Conservation (phyloP, 2,329 filamentous ascomycete species). For the Neopestalotiopsis sp. region DNA sequence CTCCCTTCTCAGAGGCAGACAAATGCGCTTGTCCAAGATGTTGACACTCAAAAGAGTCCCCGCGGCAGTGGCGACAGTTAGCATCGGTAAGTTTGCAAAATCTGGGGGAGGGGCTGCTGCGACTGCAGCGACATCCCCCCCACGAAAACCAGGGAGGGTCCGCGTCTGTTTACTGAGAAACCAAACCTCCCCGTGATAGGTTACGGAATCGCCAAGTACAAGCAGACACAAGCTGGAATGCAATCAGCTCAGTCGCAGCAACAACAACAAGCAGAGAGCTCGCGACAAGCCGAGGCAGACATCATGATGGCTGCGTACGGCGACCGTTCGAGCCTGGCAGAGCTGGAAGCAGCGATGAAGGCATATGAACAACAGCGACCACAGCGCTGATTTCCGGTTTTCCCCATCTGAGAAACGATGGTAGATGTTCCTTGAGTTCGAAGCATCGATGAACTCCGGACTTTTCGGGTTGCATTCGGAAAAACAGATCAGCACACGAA, state of each 20-base stretch:
- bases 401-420: not conserved
- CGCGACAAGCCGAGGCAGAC: constrained; percentile 38
- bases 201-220: constrained; percentile 37
- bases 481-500: not conserved
- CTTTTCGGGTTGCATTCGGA: not conserved
- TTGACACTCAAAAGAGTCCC: constrained; percentile 33
- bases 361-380: constrained; percentile 44
- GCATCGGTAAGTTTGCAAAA: constrained; percentile 33
- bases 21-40: constrained; percentile 22
- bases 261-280: constrained; percentile 35
- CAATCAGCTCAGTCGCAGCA: constrained; percentile 29
- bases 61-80: constrained; percentile 37
- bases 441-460: not conserved
- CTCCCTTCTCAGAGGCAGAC: not conserved
- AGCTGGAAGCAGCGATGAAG: constrained; percentile 53
- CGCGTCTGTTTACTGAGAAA: not conserved
- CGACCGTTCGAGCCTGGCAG: constrained; percentile 53
- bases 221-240: constrained; percentile 27
- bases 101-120: not conserved
- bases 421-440: not conserved
- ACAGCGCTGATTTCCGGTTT: not conserved
- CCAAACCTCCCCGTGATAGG: constrained; percentile 23
- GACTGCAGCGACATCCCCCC: not conserved
- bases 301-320: constrained; percentile 56
- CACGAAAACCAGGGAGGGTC: not conserved